phyloP scores from a whole-genome alignment of 148 eudicot genomes.

The Spergularia marina region DNA sequence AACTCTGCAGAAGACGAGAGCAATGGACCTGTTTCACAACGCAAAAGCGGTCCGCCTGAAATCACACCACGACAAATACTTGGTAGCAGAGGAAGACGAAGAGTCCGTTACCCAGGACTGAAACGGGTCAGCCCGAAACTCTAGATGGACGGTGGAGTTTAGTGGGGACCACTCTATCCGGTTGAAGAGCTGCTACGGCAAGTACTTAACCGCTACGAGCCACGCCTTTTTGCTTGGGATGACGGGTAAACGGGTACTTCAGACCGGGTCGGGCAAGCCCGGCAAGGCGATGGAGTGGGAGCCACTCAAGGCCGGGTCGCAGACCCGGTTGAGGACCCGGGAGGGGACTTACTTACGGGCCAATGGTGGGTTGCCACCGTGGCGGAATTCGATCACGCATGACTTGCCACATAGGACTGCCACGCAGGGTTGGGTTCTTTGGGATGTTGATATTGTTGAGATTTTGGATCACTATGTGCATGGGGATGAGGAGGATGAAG shows the following conservation, averaged over 20 bases:
- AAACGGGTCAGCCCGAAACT: conserved; percentile 40
- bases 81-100: conserved; percentile 52
- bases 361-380: conserved; percentile 72
- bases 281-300: conserved; percentile 60
- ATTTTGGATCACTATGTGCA: conserved; percentile 28
- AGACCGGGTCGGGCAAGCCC: conserved; percentile 34
- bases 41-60: conserved; percentile 67
- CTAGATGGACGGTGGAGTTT: conserved; percentile 51
- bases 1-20: conserved; percentile 23
- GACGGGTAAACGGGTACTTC: conserved; percentile 53
- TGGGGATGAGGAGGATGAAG: neutral
- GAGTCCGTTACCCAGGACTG: conserved; percentile 49
- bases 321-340: conserved; percentile 40
- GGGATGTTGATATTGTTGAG: conserved; percentile 69
- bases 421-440: conserved; percentile 63
- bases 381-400: conserved; percentile 71
- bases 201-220: conserved; percentile 57
- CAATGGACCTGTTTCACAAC: conserved; percentile 65
- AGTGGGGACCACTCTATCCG: conserved; percentile 26
- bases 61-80: conserved; percentile 59
- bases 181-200: conserved; percentile 45
- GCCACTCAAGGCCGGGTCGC: conserved; percentile 44
- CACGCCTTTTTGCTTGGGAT: conserved; percentile 47
- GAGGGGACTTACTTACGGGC: conserved; percentile 62
- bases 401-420: conserved; percentile 65